Evolutionary conservation across 2,329 filamentous ascomycete genomes (phyloP).

Genomic region (Cercospora janseana): DNA sequence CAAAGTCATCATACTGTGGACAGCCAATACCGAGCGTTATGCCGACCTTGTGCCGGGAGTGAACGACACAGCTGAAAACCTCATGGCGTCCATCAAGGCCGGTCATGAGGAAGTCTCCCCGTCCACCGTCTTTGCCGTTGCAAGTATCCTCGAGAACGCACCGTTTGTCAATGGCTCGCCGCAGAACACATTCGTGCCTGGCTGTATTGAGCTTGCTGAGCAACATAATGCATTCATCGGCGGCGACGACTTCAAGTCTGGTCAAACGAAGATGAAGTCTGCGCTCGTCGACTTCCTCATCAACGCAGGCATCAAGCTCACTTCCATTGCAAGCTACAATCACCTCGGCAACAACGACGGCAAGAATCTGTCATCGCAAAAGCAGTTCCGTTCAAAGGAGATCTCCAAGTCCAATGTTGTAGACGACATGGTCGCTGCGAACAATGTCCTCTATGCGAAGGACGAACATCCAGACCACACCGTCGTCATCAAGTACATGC

Average conservation of each 20-base stretch:
- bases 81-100: slow-evolving; percentile 79
- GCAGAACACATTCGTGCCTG: slow-evolving; percentile 97
- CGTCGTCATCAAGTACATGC: slow-evolving; percentile 99
- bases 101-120: slow-evolving; percentile 91
- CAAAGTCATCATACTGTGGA: slow-evolving; percentile 97
- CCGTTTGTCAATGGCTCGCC: slow-evolving; percentile 99
- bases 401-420: slow-evolving; percentile 99
- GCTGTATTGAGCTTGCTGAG: slow-evolving; percentile 84
- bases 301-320: slow-evolving; percentile 97
- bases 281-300: slow-evolving; percentile 97
- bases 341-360: slow-evolving; percentile 99
- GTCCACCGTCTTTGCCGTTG: slow-evolving; percentile 93
- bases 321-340: slow-evolving; percentile 98
- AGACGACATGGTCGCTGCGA: slow-evolving; percentile 98
- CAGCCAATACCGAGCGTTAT: slow-evolving; percentile 97
- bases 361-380: slow-evolving; percentile 96
- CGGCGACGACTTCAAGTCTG: slow-evolving; percentile 99
- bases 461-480: slow-evolving; percentile 97
- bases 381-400: slow-evolving; percentile 99
- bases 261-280: slow-evolving; percentile 99
- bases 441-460: slow-evolving; percentile 82
- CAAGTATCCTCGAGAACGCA: slow-evolving; percentile 81
- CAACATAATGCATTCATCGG: slow-evolving; percentile 86
- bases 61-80: slow-evolving; percentile 95
- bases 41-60: slow-evolving; percentile 83